Evolutionary conservation across 345 rosid species (phyloP), one percentile per base, ranked within the genome.

Genomic region (Brassica nigra): DNA sequence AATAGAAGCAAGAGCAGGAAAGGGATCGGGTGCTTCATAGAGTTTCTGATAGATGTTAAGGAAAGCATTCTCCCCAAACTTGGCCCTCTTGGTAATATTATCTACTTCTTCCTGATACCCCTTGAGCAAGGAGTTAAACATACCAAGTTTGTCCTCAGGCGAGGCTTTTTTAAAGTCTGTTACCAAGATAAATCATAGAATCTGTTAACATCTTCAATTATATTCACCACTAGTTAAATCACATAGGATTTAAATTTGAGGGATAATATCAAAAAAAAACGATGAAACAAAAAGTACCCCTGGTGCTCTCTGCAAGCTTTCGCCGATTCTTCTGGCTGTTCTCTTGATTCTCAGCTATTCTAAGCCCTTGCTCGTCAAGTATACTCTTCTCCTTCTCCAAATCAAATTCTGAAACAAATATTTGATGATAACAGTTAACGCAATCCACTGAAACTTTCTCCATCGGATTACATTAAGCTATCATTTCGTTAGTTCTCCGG

Each of bases 61-160:
- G 86, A 95, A 93, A 73, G 98, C 89, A 87, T 95, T 95, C 82
- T 95, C 98, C 76, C 98, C 98, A 85, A 88, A 91, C 79, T 95
- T 95, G 31, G 98, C 98, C 84, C 99, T 93, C 88, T 95, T 95
- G 75, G 99, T 95, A 68, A 95, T 91, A 85, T 93, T 95, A 86
- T 95, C 98, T 31, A 95, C 98, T 90, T 95, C 99, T 88, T 95
- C 99, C 84, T 93, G 99, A 82, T 91, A 95, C 61, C 95, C 92
- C 89, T 90, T 95, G 12, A 95, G 98, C 78, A 95, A 87, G 58
- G 99, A 86, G 81, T 88, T 93, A 85, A 95, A 95, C 88, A 90
- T 82, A 76, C 87, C 83, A 83, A 91, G 86, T 85, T 93, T 93
- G 37, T 93, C 92, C 76, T 95, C 97, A 0, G 90, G 58, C 6